Base-by-base conservation (phyloP, 2,329 filamentous ascomycete genomes). In the Pestalotiopsis sp. region DNA sequence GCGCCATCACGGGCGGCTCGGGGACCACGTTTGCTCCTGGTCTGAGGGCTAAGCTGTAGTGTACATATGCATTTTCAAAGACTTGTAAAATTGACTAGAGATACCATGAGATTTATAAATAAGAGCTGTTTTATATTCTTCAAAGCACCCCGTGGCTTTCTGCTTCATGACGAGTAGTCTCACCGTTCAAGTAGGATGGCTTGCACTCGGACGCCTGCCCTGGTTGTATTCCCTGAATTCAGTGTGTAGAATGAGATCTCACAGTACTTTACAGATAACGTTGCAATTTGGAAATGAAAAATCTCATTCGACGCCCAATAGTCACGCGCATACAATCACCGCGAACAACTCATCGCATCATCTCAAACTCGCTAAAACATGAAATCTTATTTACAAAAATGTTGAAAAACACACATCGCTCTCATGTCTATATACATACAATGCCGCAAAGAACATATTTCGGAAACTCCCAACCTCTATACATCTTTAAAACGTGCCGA, bases 1-100 rank as follows among this genome's bases (percentile, higher is more conserved):
- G 75, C 64, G 80, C 77, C 0, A 78, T 84, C 45, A 77, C 80
- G 1, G 77, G 76, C 14, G 84, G 82, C 0, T 68, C 75, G 66
- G 87, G 86, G 3, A 86, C 83, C 38, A 88, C 80, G 66, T 90
- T 90, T 80, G 88, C 88, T 23, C 87, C 87, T 5, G 86, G 82
- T 0, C 74, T 84, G 56, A 76, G 77, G 69, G 72, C 80, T 2
- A 85, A 83, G 76, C 76, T 85, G 71, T 85, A 78, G 74, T 17
- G 0, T 6, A 58, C 14, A 64, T 25, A 61, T 38, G 27, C 27
- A 31, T 31, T 31, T 31, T 31, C 1, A 45, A 45, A 45, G 14
- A 31, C 6, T 31, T 45, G 39, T 45, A 45, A 52, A 52, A n/a
- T 59, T 17, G 20, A 36, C 13, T 64, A 38, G 14, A 49, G 39